A percentile compares a stretch with the other conserved stretches of the same genome.
These are phyloP conservation scores for Phytopythium ostracodes DNA, from an alignment of 352 stramenopile species.

Conservation along the genomic window DNA sequence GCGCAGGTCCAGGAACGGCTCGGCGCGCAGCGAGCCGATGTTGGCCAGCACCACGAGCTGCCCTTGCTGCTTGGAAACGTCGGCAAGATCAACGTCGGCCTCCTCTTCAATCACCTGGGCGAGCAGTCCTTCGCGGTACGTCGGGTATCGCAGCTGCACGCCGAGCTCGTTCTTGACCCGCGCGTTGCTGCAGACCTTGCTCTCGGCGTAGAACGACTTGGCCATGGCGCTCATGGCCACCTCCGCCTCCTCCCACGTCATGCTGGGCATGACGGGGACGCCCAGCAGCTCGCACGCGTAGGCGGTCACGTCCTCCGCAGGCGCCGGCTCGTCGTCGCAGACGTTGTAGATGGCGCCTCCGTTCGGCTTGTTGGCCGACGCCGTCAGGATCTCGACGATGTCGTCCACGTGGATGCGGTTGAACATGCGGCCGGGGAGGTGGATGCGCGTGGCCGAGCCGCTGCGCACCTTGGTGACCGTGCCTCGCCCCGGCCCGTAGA, in stretches of 20 bases:
- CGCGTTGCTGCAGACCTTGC: slow-evolving; percentile 72
- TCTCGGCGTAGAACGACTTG: slow-evolving; percentile 85
- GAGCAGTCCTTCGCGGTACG: slow-evolving; percentile 77
- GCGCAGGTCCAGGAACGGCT: slow-evolving; percentile 69
- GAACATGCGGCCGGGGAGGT: slow-evolving; percentile 75
- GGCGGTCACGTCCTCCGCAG: slow-evolving; percentile 68
- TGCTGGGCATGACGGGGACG: slow-evolving; percentile 36
- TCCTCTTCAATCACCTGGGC: slow-evolving; percentile 74
- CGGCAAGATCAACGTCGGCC: neutral
- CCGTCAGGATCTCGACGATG: slow-evolving; percentile 76
- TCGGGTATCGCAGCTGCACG: slow-evolving; percentile 64
- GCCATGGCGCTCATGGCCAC: slow-evolving; percentile 82
- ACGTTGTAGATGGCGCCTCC: slow-evolving; percentile 85
- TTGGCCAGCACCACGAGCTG: slow-evolving; percentile 60
- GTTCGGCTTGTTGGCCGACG: slow-evolving; percentile 60
- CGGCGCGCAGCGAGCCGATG: slow-evolving; percentile 66
- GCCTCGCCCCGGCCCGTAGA: slow-evolving; percentile 87
- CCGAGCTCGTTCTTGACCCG: slow-evolving; percentile 75
- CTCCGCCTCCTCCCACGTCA: slow-evolving; percentile 71
- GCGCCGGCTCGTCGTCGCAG: slow-evolving; percentile 85
- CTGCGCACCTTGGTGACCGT: slow-evolving; percentile 77
- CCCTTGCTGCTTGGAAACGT: slow-evolving; percentile 8
- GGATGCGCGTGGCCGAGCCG: slow-evolving; percentile 56
- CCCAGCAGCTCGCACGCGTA: slow-evolving; percentile 75
- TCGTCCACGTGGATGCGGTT: slow-evolving; percentile 91